Evolutionary conservation across 1,284 basidiomycete species (phyloP).

Genomic region (Microbotryum lychnidis-dioicae): DNA sequence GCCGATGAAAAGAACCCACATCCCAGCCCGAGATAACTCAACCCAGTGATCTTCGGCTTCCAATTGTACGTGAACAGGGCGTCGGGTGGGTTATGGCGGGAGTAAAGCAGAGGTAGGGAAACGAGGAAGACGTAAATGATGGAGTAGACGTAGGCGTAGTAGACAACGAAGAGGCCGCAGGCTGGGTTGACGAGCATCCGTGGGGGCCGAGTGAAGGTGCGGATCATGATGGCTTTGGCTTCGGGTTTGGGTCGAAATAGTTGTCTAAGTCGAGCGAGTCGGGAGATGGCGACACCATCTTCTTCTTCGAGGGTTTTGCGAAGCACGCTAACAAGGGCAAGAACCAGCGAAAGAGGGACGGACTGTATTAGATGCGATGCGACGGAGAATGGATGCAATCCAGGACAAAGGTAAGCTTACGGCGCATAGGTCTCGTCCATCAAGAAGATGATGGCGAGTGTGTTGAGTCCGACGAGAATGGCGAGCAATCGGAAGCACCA

Average conservation of each 20-base stretch:
- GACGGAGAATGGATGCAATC: no score
- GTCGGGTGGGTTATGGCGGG: constrained; percentile 36
- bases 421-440: constrained; percentile 42
- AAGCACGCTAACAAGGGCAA: neutral
- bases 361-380: neutral
- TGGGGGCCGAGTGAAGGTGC: constrained; percentile 37
- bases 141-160: constrained; percentile 45
- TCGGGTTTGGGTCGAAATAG: neutral
- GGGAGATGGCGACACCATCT: no score
- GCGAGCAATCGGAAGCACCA: constrained; percentile 41
- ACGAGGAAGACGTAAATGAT: constrained; percentile 45
- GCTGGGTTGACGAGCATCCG: constrained; percentile 42
- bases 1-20: constrained; percentile 42
- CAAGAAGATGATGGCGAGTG: constrained; percentile 32
- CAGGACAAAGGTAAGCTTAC: constrained; percentile 27
- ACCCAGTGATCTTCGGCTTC: constrained; percentile 38
- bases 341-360: no score
- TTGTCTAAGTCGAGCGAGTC: no score
- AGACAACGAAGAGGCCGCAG: constrained; percentile 39
- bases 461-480: constrained; percentile 38
- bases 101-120: constrained; percentile 42
- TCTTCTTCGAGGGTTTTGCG: neutral
- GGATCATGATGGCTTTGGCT: neutral
- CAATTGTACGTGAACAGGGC: constrained; percentile 43
- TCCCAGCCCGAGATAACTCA: constrained; percentile 44